These are phyloP conservation scores for Vairimorpha apis DNA, from an alignment of 371 early-diverging fungal species.

Conservation along the genomic window DNA sequence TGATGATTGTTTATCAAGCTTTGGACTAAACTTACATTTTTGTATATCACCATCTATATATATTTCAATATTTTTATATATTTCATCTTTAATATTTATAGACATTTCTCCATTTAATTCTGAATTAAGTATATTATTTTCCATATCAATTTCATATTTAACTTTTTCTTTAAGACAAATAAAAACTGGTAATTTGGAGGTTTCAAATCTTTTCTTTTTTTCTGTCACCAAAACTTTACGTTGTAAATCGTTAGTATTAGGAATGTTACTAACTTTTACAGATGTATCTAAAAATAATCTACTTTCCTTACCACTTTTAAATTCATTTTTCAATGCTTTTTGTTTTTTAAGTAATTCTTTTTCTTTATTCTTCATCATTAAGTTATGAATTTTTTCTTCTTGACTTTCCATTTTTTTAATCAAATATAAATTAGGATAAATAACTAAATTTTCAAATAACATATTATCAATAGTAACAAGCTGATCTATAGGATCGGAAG, in stretches of 20 bases:
- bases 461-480: slow-evolving; percentile 44
- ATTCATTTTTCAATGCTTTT: slow-evolving; percentile 32
- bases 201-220: slow-evolving; percentile 20
- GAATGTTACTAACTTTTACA: too few species aligned
- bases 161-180: slow-evolving; percentile 56
- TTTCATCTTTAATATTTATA: slow-evolving; percentile 50
- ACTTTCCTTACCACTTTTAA: background rate
- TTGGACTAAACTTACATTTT: slow-evolving; percentile 53
- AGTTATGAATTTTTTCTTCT: slow-evolving; percentile 57
- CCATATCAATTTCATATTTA: slow-evolving; percentile 52
- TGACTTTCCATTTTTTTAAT: slow-evolving; percentile 56
- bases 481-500: slow-evolving; percentile 30
- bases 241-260: too few species aligned
- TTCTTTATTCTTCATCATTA: slow-evolving; percentile 56
- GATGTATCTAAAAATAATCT: background rate
- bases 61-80: slow-evolving; percentile 42
- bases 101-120: slow-evolving; percentile 52
- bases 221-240: slow-evolving; percentile 3
- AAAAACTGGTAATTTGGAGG: slow-evolving; percentile 27
- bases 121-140: slow-evolving; percentile 44
- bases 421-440: slow-evolving; percentile 23
- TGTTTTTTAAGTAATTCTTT: slow-evolving; percentile 40
- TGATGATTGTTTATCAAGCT: slow-evolving; percentile 44
- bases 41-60: slow-evolving; percentile 11
- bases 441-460: slow-evolving; percentile 9